Evolutionary conservation across 805 yeast species (phyloP).

Genomic region (Cyberlindnera americana): DNA sequence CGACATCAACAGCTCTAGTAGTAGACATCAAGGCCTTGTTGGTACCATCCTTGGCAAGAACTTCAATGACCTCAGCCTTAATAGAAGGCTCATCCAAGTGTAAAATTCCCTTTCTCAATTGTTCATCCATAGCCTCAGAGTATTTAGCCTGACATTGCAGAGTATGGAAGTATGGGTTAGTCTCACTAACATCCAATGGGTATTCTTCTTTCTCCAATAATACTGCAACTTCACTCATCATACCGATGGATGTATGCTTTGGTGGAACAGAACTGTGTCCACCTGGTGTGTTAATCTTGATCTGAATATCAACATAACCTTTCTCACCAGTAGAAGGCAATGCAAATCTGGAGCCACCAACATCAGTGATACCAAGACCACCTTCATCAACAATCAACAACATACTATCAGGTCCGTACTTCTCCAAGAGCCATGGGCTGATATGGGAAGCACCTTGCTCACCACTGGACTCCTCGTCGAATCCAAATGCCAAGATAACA

Average conservation of each 20-base stretch:
- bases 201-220: conserved; percentile 44
- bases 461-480: conserved; percentile 64
- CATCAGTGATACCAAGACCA: conserved; percentile 26
- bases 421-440: conserved; percentile 41
- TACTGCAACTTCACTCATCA: conserved; percentile 39
- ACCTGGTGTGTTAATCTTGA: conserved; percentile 58
- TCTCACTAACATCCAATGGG: conserved; percentile 28
- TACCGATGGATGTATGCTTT: conserved; percentile 50
- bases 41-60: conserved; percentile 14
- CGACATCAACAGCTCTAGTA: conserved; percentile 27
- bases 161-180: conserved; percentile 57
- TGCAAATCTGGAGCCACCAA: conserved; percentile 40
- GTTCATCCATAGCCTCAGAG: conserved; percentile 24
- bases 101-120: conserved; percentile 29
- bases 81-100: conserved; percentile 29
- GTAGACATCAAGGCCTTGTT: conserved; percentile 17
- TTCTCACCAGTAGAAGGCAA: conserved; percentile 59
- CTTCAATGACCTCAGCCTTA: conserved; percentile 31
- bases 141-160: conserved; percentile 59
- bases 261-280: conserved; percentile 83
- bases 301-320: conserved; percentile 51
- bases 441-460: conserved; percentile 49
- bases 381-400: conserved; percentile 76
- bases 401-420: conserved; percentile 58
- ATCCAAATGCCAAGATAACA: conserved; percentile 64